These are phyloP conservation scores for Beta vulgaris DNA, from an alignment of 148 eudicot genomes.

Conservation along the genomic window DNA sequence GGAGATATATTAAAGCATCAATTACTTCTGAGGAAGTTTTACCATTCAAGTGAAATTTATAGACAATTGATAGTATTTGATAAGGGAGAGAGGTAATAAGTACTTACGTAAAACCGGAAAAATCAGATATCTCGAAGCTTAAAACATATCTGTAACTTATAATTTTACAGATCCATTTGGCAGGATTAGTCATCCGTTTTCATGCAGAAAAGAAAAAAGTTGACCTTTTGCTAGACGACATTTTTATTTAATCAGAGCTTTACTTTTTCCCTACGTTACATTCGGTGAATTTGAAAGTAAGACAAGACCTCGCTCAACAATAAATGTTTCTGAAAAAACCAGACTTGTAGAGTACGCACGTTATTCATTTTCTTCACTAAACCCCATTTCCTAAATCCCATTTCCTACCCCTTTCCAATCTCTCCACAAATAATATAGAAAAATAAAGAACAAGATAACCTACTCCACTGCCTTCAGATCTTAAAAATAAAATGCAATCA, in stretches of 20 bases:
- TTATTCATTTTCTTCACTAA: background rate
- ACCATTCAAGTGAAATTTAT: background rate
- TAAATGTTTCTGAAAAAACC: background rate
- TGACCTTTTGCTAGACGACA: slow-evolving; percentile 12
- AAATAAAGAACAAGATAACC: background rate
- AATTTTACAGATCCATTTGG: background rate
- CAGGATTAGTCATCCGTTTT: background rate
- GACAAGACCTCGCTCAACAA: background rate
- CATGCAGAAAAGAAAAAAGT: background rate
- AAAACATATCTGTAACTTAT: slow-evolving; percentile 5
- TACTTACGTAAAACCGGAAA: background rate
- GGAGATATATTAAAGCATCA: background rate
- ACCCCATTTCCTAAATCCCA: background rate
- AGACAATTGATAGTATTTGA: background rate
- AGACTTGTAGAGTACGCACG: background rate
- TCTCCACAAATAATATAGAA: too few species aligned
- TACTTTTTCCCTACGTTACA: slow-evolving; percentile 2
- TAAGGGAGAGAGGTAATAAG: background rate
- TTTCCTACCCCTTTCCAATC: background rate
- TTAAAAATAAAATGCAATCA: background rate
- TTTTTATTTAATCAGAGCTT: background rate
- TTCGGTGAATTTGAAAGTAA: background rate
- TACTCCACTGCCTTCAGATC: background rate
- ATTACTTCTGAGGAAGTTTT: background rate
- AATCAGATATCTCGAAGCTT: background rate